A percentile compares a stretch with the other conserved stretches of the same genome.
phyloP scores from a whole-genome alignment of 2,329 filamentous ascomycete species.

The Ophiostoma perfectum region DNA sequence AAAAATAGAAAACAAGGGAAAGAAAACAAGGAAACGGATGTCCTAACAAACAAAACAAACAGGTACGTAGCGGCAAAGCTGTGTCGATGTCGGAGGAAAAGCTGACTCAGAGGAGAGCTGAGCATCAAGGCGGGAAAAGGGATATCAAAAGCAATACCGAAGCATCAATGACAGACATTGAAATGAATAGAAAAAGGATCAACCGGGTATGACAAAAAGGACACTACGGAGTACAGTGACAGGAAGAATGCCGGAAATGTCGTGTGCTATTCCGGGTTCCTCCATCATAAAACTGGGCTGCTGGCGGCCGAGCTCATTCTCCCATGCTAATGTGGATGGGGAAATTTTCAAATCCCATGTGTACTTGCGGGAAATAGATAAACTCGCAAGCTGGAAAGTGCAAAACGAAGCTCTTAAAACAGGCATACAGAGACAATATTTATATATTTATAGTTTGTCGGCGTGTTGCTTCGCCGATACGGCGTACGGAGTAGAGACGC shows the following conservation, averaged over 20 bases:
- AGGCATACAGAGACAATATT: neutral
- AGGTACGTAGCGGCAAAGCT: neutral
- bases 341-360: slow-evolving; percentile 19
- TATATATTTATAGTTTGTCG: neutral
- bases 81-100: neutral
- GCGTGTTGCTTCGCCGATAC: slow-evolving; percentile 9
- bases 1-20: neutral
- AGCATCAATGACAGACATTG: neutral
- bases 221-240: neutral
- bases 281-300: slow-evolving; percentile 3
- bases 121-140: too few species aligned
- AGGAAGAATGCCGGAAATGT: neutral
- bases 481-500: neutral
- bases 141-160: neutral
- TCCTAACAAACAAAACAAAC: neutral
- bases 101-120: neutral
- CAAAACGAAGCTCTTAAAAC: neutral
- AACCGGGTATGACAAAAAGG: slow-evolving; percentile 1
- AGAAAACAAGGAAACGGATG: neutral
- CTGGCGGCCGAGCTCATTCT: slow-evolving; percentile 9
- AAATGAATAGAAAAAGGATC: neutral
- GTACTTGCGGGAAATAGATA: slow-evolving; percentile 14
- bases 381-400: neutral
- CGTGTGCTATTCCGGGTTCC: neutral
- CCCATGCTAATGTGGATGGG: slow-evolving; percentile 12